Evolutionary conservation across 441 rosid genomes (phyloP), one percentile per base, ranked within the genome.

Genomic region (Arabidopsis hybrid): DNA sequence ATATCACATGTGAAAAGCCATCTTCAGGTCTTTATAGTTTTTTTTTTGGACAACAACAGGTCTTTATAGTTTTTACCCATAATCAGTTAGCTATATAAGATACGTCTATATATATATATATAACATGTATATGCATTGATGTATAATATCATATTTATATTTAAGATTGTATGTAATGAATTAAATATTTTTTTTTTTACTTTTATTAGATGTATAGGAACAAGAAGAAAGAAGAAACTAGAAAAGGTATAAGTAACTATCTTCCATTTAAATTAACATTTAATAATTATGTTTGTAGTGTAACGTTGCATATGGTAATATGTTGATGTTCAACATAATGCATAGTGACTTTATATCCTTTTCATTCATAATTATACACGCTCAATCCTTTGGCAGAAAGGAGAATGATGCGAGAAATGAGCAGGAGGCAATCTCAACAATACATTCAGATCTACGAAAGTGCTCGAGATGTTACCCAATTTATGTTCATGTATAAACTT

Each of bases 1-100:
- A 72, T 85, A 58, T 71, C 85, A 61, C 89, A 87, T 18, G 83
- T 87, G 10, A 87, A 87, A 75, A 85, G 88, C 66, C 91, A 85
- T 77, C 87, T 87, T 16, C 85, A 85, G 88, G 89, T 87, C 6
- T 36, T 9, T 8, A 4, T 29, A 34, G 12, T 21, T 21, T 21
- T 21, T 21, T 21, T 21, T 21, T 21, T 21, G 26, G 26, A 21
- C 26, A 21, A 21, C 26, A 21, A 21, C 26, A 21, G 26, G 26
- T 21, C 26, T 60, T 7, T 14, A 6, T 6, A 8, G 26, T 21
- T 21, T 21, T 0, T 10, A 16, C 31, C 14, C 2, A 10, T n/a
- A 13, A 36, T 49, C 13, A 49, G 2, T 6, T 52, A 51, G 26
- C 26, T 0, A 21, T 21, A 21, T 21, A 21, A 21, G 26, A 21